phyloP scores from a whole-genome alignment of 2,329 filamentous ascomycete species.

The Trichoderma sp. region DNA sequence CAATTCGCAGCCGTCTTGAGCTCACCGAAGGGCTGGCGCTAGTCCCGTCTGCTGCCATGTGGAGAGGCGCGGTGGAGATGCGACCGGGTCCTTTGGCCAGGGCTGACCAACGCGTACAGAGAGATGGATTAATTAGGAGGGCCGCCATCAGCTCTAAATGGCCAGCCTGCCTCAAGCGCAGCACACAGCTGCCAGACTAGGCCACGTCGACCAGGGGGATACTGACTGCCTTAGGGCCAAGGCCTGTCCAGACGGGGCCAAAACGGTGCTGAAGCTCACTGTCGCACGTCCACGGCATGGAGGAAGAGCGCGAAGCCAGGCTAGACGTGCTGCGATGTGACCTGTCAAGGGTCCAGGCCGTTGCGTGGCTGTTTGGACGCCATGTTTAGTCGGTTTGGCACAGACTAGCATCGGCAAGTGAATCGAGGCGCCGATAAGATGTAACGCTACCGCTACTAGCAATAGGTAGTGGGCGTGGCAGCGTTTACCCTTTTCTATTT shows the following conservation, averaged over 20 bases:
- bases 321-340: constrained; percentile 6
- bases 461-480: not conserved
- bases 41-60: not conserved
- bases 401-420: constrained; percentile 23
- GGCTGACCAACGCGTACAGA: constrained; percentile 15
- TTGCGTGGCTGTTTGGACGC: not conserved
- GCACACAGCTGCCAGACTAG: constrained; percentile 26
- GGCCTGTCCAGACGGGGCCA: constrained; percentile 5
- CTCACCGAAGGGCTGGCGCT: not conserved
- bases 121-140: constrained; percentile 17
- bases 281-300: not conserved
- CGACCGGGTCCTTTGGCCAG: constrained; percentile 15
- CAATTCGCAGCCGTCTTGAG: constrained; percentile 2
- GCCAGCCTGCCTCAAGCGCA: constrained; percentile 8
- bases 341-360: constrained; percentile 22
- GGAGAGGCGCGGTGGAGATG: constrained; percentile 16
- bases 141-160: constrained; percentile 13
- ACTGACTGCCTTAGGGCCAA: not conserved
- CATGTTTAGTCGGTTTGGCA: constrained; percentile 15
- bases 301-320: not conserved
- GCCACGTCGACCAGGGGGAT: constrained; percentile 7
- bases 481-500: not conserved
- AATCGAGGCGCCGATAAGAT: constrained; percentile 27
- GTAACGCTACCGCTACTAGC: constrained; percentile 7
- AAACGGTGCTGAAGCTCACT: constrained; percentile 14